Base-by-base conservation (phyloP, 1,139 yeast species). In the Yamadazyma diddensiae region DNA sequence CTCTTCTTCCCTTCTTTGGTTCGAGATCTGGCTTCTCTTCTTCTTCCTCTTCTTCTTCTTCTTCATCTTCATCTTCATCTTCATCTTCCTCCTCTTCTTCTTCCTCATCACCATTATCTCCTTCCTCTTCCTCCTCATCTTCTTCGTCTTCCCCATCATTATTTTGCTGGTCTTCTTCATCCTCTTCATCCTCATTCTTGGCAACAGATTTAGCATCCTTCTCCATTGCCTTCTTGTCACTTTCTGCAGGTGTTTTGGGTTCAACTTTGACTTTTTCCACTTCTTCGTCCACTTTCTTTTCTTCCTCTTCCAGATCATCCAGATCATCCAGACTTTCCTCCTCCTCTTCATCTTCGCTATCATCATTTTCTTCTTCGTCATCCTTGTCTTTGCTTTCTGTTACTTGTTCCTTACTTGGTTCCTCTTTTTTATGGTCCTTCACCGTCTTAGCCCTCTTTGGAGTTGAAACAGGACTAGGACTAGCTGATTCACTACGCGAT, bases 111-210 rank as follows among this genome's bases (percentile, higher is more conserved):
- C 25, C 26, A 10, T 25, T 28, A 16, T 30, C 31, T 15, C 17
- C 30, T 22, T 20, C 22, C 20, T 29, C 29, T 7, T 28, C 30
- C 10, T 31, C 39, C n/a, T 19, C 34, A 12, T 32, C 36, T 17
- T 26, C 30, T 28, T 32, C 29, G 12, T 33, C 35, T 13, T 37
- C 39, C 15, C 30, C 31, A 12, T 29, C 26, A 16, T 28, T 35
- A 15, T 35, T 36, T 15, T 31, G 28, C 5, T 20, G 25, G 3
- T 19, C 32, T 9, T 29, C 26, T 14, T 13, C 21, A 10, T 28
- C 31, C 8, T 14, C 30, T 5, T 17, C 15, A 14, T 23, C 24
- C 8, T 26, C 18, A 9, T 18, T 18, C n/a, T n/a, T n/a, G n/a
- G n/a, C n/a, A n/a, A n/a, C n/a, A n/a, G n/a, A n/a, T n/a, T n/a